Evolutionary conservation across 371 early-diverging fungal genomes (phyloP).

Genomic region (Entomophthora muscae): DNA sequence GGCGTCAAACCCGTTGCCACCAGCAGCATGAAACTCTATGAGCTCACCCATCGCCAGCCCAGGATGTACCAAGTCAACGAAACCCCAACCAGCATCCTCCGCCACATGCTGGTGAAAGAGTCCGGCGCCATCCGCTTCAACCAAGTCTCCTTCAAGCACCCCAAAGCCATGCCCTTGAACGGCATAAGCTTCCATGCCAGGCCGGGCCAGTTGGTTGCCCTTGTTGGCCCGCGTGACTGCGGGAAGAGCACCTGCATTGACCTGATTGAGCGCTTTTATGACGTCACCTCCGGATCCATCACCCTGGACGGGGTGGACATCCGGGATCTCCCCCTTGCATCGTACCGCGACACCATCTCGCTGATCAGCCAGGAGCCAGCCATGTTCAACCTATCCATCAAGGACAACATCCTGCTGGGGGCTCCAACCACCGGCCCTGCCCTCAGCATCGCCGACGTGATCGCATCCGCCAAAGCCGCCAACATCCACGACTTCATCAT

Average conservation of each 20-base stretch:
- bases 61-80: slow-evolving; percentile 8
- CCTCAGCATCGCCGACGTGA: slow-evolving; percentile 31
- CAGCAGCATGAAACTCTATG: neutral
- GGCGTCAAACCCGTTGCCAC: slow-evolving; percentile 8
- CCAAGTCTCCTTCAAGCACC: slow-evolving; percentile 70
- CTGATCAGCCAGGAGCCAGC: slow-evolving; percentile 77
- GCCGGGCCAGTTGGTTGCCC: slow-evolving; percentile 59
- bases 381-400: slow-evolving; percentile 54
- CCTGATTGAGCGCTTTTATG: slow-evolving; percentile 75
- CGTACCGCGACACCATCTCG: slow-evolving; percentile 42
- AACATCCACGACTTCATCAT: slow-evolving; percentile 64
- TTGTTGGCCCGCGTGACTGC: slow-evolving; percentile 78
- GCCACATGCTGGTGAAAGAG: slow-evolving; percentile 24
- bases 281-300: slow-evolving; percentile 38
- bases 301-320: slow-evolving; percentile 46
- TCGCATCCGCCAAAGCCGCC: slow-evolving; percentile 34
- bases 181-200: slow-evolving; percentile 51
- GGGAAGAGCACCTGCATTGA: slow-evolving; percentile 74
- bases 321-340: slow-evolving; percentile 27
- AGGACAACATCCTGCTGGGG: too few relatives aligned
- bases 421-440: slow-evolving; percentile 18
- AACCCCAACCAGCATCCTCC: slow-evolving; percentile 15
- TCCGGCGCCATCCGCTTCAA: slow-evolving; percentile 45
- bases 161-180: slow-evolving; percentile 48
- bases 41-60: slow-evolving; percentile 10